These are phyloP conservation scores for Amorphotheca resinae DNA, from an alignment of 495 filamentous ascomycete genomes.

Conservation along the genomic window DNA sequence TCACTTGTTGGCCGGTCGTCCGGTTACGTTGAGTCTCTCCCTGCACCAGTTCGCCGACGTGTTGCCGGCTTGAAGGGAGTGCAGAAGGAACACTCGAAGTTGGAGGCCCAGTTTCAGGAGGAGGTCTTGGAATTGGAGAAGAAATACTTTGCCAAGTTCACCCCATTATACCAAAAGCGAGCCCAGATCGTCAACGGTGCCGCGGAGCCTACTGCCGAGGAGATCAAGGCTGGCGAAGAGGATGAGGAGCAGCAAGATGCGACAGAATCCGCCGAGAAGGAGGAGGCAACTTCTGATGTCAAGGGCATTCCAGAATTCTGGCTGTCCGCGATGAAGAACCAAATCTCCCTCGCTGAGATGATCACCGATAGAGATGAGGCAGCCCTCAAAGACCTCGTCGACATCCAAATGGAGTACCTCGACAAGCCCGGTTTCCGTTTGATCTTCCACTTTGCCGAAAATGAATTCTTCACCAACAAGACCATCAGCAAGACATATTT, in stretches of 20 bases:
- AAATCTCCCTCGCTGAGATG: conserved; percentile 89
- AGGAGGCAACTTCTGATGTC: conserved; percentile 36
- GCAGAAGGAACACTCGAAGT: conserved; percentile 95
- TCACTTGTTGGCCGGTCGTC: conserved; percentile 89
- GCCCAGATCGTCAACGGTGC: conserved; percentile 84
- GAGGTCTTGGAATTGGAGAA: conserved; percentile 97
- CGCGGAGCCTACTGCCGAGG: conserved; percentile 71
- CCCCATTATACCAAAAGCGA: conserved; percentile 92
- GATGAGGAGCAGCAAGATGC: conserved; percentile 57
- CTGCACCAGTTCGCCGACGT: conserved; percentile 74
- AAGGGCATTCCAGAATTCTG: conserved; percentile 89
- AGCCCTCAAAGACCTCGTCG: conserved; percentile 78
- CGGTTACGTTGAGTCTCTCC: conserved; percentile 95
- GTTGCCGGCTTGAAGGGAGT: conserved; percentile 93
- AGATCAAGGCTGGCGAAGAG: conserved; percentile 76
- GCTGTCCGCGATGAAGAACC: conserved; percentile 99
- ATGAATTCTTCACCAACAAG: conserved; percentile 95
- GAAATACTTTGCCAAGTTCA: conserved; percentile 98
- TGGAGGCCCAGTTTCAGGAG: conserved; percentile 96
- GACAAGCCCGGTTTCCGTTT: conserved; percentile 95
- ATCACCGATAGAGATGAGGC: conserved; percentile 94
- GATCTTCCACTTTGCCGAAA: conserved; percentile 92
- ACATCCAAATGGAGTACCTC: conserved; percentile 98
- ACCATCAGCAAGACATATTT: conserved; percentile 95
- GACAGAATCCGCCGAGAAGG: conserved; percentile 35